phyloP scores from a whole-genome alignment of 1,284 basidiomycete genomes.

The Apiotrichum gracile region DNA sequence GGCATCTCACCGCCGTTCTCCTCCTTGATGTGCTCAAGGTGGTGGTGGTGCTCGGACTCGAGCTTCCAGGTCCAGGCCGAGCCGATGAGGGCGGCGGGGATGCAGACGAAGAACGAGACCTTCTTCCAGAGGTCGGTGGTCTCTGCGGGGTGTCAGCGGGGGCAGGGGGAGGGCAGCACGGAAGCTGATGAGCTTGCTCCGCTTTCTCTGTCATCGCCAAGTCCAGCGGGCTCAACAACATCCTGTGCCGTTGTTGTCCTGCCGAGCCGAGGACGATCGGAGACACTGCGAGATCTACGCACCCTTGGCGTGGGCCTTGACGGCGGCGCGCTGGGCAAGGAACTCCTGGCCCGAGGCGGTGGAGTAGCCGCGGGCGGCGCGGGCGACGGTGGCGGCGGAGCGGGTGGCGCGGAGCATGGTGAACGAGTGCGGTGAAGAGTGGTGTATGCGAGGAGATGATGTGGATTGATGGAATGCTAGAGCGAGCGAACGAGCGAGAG shows the following conservation, averaged over 20 bases:
- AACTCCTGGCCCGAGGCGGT: constrained; percentile 32
- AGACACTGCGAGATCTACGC: constrained; percentile 8
- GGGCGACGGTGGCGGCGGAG: constrained; percentile 15
- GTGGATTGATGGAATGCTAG: not conserved
- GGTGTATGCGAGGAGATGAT: constrained; percentile 2
- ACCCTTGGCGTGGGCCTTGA: constrained; percentile 40
- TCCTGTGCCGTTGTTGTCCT: not conserved
- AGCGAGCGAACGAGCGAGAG: not conserved
- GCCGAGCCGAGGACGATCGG: not conserved
- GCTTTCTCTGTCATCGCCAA: too few species aligned
- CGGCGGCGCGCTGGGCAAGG: constrained; percentile 29
- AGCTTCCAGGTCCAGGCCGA: constrained; percentile 39
- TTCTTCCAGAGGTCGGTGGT: constrained; percentile 44
- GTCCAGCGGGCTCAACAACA: too few species aligned
- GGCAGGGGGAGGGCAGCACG: not conserved
- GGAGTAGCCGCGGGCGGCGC: constrained; percentile 15
- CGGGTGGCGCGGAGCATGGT: constrained; percentile 17
- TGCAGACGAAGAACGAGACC: constrained; percentile 43
- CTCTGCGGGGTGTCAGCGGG: constrained; percentile 14
- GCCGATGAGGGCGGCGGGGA: constrained; percentile 35
- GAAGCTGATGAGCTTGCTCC: too few species aligned
- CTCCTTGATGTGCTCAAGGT: constrained; percentile 27
- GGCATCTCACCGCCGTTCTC: constrained; percentile 38
- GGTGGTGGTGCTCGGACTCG: constrained; percentile 40
- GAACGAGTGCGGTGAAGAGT: constrained; percentile 9